These are phyloP conservation scores for Fusarium tricinctum DNA, from an alignment of 2,329 filamentous ascomycete species.

Conservation along the genomic window DNA sequence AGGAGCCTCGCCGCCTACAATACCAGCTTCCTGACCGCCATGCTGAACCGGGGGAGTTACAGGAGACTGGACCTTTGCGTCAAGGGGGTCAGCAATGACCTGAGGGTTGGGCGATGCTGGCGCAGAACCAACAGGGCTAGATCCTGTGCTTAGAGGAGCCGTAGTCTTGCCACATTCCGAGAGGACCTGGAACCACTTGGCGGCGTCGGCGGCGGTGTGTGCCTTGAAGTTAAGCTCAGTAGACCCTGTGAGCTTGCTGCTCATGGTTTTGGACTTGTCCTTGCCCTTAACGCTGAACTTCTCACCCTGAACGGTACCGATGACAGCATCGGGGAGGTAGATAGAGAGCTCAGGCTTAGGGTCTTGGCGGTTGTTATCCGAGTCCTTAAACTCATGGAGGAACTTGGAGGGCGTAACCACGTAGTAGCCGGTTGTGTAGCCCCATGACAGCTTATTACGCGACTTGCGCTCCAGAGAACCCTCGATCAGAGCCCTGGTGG, in stretches of 20 bases:
- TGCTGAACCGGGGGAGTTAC: slow-evolving; percentile 47
- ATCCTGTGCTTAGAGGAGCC: slow-evolving; percentile 50
- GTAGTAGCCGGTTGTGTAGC: slow-evolving; percentile 87
- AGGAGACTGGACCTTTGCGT: slow-evolving; percentile 39
- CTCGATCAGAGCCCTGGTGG: slow-evolving; percentile 87
- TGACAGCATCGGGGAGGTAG: slow-evolving; percentile 89
- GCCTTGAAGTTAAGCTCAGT: slow-evolving; percentile 92
- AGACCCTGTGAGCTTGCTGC: slow-evolving; percentile 82
- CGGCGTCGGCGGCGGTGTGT: slow-evolving; percentile 81
- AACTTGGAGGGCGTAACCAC: slow-evolving; percentile 90
- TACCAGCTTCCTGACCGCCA: slow-evolving; percentile 63
- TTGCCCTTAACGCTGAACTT: slow-evolving; percentile 98
- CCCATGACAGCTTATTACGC: slow-evolving; percentile 83
- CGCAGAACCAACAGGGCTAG: slow-evolving; percentile 46
- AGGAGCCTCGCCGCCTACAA: slow-evolving; percentile 54
- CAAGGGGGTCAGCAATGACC: slow-evolving; percentile 31
- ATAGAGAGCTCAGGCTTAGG: slow-evolving; percentile 88
- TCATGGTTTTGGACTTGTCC: slow-evolving; percentile 84
- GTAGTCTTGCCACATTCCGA: slow-evolving; percentile 69
- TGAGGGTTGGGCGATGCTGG: slow-evolving; percentile 50
- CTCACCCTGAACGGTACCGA: slow-evolving; percentile 78
- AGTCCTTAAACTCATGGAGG: slow-evolving; percentile 96
- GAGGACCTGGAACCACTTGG: slow-evolving; percentile 88
- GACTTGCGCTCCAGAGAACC: slow-evolving; percentile 92
- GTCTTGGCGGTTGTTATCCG: slow-evolving; percentile 78